These are phyloP conservation scores for Pichia scutulata DNA, from an alignment of 805 yeast genomes.

Conservation along the genomic window DNA sequence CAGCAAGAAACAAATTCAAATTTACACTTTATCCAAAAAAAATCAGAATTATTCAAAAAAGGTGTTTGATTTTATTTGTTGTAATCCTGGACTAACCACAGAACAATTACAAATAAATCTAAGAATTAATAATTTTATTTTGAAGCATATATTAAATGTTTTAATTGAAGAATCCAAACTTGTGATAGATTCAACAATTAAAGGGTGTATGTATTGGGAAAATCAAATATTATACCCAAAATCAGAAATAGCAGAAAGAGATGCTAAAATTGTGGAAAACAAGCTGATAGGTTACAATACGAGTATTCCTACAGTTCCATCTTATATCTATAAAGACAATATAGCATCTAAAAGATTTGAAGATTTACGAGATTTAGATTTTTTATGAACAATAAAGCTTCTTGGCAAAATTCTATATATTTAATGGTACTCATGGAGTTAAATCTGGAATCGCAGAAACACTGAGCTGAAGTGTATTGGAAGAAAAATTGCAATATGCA, in stretches of 20 bases:
- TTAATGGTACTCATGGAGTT: no score
- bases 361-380: slow-evolving; percentile 2
- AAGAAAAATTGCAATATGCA: no score
- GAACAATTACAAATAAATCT: slow-evolving; percentile 23
- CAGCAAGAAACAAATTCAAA: background rate
- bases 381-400: background rate
- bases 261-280: background rate
- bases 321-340: background rate
- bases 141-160: slow-evolving; percentile 22
- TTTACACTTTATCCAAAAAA: slow-evolving; percentile 23
- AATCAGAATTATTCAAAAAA: slow-evolving; percentile 19
- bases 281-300: background rate
- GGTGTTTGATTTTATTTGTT: slow-evolving; percentile 14
- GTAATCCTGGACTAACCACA: slow-evolving; percentile 22
- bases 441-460: no score
- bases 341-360: slow-evolving; percentile 1
- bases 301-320: background rate
- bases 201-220: background rate
- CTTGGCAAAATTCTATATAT: no score
- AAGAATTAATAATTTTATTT: slow-evolving; percentile 24
- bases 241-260: background rate
- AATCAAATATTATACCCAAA: background rate
- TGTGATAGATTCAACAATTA: background rate
- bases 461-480: no score
- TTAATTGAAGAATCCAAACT: slow-evolving; percentile 7